Evolutionary conservation across 192 early-diverging fungal species (phyloP), one percentile per base, ranked within the genome.

Genomic region (Linnemannia exigua): DNA sequence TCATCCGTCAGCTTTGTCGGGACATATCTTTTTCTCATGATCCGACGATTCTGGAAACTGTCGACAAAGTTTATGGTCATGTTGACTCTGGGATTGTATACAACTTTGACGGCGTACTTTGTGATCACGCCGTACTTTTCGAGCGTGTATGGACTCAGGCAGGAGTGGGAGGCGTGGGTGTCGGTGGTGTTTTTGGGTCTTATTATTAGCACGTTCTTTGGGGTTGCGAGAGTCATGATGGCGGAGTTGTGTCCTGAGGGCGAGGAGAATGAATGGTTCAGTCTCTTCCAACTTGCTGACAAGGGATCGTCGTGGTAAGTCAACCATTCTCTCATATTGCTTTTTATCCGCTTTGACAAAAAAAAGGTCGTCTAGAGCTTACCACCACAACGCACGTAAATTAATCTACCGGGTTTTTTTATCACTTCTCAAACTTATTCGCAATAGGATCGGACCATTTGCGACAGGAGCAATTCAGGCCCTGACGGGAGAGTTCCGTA

Each of bases 391-490:
- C n/a, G 8, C 44, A 2, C 41, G 5, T 44, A 44, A 44, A 44
- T 9, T 6, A 44, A 44, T 6, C 41, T 44, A n/a, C n/a, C n/a
- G n/a, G n/a, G n/a, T n/a, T n/a, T n/a, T 68, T 33, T 61, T 33
- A 25, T 68, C 36, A 4, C 51, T 3, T 54, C 31, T 46, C 19
- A n/a, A n/a, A n/a, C n/a, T n/a, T n/a, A n/a, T n/a, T 22, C 22
- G 3, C 28, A 15, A 63, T 74, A 86, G 84, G 91, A 89, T 96
- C 16, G 95, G 95, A 1, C 94, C 95, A 11, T 89, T 96, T 66
- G 88, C 95, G 33, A 93, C 93, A n/a, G 94, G 89, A 19, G 91
- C 89, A 31, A 95, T 96, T 70, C 88, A 88, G 9, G 79, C 90
- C 17, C 54, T 73, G 22, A 89, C 90, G 2, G 91, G 90, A 38